Base-by-base conservation (phyloP, 225 moss, liverwort and hornwort species). In the Anthoceros angustus region DNA sequence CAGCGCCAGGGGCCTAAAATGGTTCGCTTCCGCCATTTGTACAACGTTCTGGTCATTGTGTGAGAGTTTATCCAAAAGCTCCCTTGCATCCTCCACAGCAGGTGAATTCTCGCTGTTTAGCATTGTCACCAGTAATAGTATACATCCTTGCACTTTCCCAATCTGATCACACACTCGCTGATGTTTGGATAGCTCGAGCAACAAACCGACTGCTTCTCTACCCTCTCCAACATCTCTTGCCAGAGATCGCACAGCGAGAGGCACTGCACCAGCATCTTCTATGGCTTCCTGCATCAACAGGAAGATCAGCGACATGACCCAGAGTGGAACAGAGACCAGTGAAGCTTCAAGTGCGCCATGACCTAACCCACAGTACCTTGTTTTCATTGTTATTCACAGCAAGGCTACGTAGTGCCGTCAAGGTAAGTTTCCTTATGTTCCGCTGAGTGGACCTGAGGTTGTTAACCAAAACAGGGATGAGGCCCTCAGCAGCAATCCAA, bases 11-110 rank as follows among this genome's bases (percentile, higher is more conserved):
- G 90, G 94, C 42, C 82, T 82, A 43, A 88, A 95, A 70, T 91
- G 89, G 42, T 95, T 95, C 60, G 94, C 94, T 80, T 95, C 94
- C 21, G 88, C 94, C 94, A 95, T 95, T 77, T 90, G 90, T 25
- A 91, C 94, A 64, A 95, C 94, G 63, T 95, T 95, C 69, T 95
- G 94, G 67, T 95, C 94, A 68, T 90, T 86, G 43, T 78, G 73
- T 21, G 90, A 84, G 70, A 95, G 83, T 61, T 86, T 86, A 18
- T 76, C 67, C 25, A 95, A 88, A 49, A 95, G 79, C 77, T 85
- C 80, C 42, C 72, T 80, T 25, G 94, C 90, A 77, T 90, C 86
- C 70, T 75, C 78, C 50, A 88, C 90, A 66, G 90, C 88, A 15
- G 79, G 86, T 32, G 75, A 80, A 68, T 88, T 86, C 72, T 84